Conservation (phyloP, 768 basidiomycete genomes). For the Macrolepiota dolichaula region DNA sequence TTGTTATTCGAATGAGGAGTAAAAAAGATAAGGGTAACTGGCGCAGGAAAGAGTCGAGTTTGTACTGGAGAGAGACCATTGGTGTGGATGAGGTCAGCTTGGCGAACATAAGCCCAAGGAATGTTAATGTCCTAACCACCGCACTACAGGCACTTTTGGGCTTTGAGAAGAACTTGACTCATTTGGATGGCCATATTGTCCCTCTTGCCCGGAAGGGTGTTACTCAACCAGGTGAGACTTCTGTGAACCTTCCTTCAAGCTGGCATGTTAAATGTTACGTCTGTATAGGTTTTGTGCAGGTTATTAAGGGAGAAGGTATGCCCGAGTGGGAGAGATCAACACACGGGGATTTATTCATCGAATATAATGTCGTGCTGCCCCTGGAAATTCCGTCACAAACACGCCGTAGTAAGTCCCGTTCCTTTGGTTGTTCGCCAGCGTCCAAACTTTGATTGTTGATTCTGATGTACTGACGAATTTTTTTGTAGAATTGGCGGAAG, state of each 20-base stretch:
- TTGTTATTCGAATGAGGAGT: constrained; percentile 82
- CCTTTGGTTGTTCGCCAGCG: neutral
- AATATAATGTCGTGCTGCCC: constrained; percentile 92
- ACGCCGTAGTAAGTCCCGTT: constrained; percentile 64
- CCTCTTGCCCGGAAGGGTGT: constrained; percentile 69
- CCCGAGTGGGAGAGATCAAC: constrained; percentile 55
- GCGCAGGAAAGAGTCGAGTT: constrained; percentile 83
- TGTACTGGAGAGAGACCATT: constrained; percentile 92
- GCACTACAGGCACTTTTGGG: constrained; percentile 81
- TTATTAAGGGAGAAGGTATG: constrained; percentile 88
- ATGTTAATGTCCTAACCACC: neutral
- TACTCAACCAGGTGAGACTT: constrained; percentile 80
- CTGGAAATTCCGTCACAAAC: constrained; percentile 61
- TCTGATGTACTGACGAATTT: constrained; percentile 7
- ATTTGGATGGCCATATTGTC: constrained; percentile 85
- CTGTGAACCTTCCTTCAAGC: neutral
- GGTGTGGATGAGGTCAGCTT: constrained; percentile 79
- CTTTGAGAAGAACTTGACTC: constrained; percentile 89
- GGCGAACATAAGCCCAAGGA: neutral
- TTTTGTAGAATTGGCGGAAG: constrained; percentile 50
- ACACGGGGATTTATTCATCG: constrained; percentile 87
- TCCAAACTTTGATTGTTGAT: neutral
- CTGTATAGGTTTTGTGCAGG: constrained; percentile 76
- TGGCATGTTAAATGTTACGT: neutral
- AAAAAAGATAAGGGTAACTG: constrained; percentile 76